Conservation (phyloP, 352 stramenopile species). For the Globisporangium solare region DNA sequence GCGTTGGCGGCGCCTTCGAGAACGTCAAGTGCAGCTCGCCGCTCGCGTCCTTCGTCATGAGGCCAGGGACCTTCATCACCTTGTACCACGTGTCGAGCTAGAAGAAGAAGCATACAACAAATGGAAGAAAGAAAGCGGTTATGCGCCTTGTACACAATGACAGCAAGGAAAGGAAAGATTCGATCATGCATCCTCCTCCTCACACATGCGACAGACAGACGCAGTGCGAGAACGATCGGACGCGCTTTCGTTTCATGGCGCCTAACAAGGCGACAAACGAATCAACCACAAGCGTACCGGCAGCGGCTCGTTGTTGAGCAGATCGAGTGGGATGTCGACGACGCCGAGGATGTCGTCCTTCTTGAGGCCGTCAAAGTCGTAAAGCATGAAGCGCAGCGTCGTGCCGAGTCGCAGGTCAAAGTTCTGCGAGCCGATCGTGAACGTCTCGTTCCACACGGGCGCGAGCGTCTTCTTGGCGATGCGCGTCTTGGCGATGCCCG, state of each 20-base stretch:
- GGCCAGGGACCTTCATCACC: conserved; percentile 31
- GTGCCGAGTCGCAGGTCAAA: conserved; percentile 61
- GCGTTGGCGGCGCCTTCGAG: conserved; percentile 6
- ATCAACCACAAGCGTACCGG: no score
- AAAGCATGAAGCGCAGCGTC: conserved; percentile 51
- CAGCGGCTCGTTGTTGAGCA: conserved; percentile 23
- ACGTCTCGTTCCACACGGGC: conserved; percentile 45
- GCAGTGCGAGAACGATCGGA: no score
- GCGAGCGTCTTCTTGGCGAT: conserved; percentile 43
- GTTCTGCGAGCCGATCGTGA: conserved; percentile 34
- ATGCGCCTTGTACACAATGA: background rate
- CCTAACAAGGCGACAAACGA: no score
- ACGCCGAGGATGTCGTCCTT: conserved; percentile 59
- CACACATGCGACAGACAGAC: no score
- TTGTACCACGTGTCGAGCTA: conserved; percentile 42
- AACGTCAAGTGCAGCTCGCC: conserved; percentile 54
- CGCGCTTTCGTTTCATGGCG: background rate
- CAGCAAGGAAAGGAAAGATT: no score
- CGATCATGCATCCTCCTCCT: no score
- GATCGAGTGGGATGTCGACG: conserved; percentile 61
- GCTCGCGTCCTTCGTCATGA: conserved; percentile 51
- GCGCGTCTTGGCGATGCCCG: conserved; percentile 40
- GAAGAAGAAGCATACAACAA: background rate
- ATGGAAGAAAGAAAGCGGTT: background rate
- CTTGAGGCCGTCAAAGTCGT: conserved; percentile 60